Conservation (phyloP, 2,329 filamentous ascomycete species). For the Ophiocordyceps robertsii region DNA sequence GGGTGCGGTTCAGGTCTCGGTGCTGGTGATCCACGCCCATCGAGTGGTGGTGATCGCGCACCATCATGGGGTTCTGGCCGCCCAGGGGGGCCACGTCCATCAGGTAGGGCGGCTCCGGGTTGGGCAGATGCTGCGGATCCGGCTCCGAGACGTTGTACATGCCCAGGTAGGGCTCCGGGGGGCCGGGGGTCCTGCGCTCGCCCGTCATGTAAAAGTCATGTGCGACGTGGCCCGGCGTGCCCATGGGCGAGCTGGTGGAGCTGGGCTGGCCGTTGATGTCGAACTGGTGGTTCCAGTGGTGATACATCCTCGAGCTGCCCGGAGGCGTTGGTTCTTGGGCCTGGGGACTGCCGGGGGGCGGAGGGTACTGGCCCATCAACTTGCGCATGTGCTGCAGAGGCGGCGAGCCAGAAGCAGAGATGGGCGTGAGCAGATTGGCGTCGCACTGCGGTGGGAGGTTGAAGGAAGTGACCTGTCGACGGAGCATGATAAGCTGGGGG, state of each 20-base stretch:
- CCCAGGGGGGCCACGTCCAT: slow-evolving; percentile 12
- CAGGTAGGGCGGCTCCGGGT: slow-evolving; percentile 13
- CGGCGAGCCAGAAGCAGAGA: slow-evolving; percentile 34
- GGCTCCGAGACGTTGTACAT: slow-evolving; percentile 20
- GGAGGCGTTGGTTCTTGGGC: slow-evolving; percentile 35
- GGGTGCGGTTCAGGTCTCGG: slow-evolving; percentile 9
- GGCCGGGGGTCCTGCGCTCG: slow-evolving; percentile 22
- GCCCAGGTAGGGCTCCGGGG: slow-evolving; percentile 22
- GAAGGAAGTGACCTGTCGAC: slow-evolving; percentile 16
- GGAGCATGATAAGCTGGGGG: slow-evolving; percentile 1
- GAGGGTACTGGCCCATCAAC: slow-evolving; percentile 24
- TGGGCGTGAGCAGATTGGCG: slow-evolving; percentile 33
- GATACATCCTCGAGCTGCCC: slow-evolving; percentile 31
- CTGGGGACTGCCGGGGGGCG: slow-evolving; percentile 19
- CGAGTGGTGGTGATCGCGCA: slow-evolving; percentile 6
- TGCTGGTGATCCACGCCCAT: slow-evolving; percentile 12
- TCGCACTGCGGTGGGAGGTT: slow-evolving; percentile 24
- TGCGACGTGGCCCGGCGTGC: slow-evolving; percentile 20
- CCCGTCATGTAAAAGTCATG: slow-evolving; percentile 24
- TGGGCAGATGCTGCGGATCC: slow-evolving; percentile 11
- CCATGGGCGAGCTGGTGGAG: slow-evolving; percentile 32
- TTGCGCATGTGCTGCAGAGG: slow-evolving; percentile 30
- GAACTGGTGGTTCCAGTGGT: slow-evolving; percentile 25
- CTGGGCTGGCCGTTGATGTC: slow-evolving; percentile 26
- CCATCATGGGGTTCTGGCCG: slow-evolving; percentile 13